phyloP scores from a whole-genome alignment of 1,284 basidiomycete species.

The Ustilago sp. region DNA sequence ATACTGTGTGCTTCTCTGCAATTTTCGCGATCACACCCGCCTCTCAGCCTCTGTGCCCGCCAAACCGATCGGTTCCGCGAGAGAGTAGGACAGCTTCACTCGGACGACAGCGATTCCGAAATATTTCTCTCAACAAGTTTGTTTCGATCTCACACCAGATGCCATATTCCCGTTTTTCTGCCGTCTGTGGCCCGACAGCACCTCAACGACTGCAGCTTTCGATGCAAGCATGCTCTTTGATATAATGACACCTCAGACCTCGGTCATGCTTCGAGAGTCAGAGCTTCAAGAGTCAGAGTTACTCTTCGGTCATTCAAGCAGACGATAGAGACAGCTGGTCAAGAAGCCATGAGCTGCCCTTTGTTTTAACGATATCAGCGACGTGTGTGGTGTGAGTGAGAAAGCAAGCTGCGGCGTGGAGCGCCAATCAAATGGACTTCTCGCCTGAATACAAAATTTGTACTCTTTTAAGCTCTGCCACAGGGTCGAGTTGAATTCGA shows the following conservation, averaged over 20 bases:
- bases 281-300: no score
- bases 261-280: no score
- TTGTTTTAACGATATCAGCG: neutral
- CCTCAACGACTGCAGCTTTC: no score
- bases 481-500: constrained; percentile 5
- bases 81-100: neutral
- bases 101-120: constrained; percentile 19
- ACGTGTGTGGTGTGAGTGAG: constrained; percentile 9
- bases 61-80: constrained; percentile 45
- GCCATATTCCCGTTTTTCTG: no score
- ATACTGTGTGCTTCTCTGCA: constrained; percentile 4
- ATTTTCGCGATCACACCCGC: constrained; percentile 34
- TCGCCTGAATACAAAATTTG: neutral
- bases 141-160: constrained; percentile 8
- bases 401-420: constrained; percentile 17
- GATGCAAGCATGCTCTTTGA: no score
- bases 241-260: no score
- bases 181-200: no score
- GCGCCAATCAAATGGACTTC: constrained; percentile 14
- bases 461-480: neutral
- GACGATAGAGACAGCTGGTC: neutral
- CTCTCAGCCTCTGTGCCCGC: constrained; percentile 7
- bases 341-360: constrained; percentile 1
- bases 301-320: neutral
- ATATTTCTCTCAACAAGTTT: neutral